Percentiles rank a stretch among this genome's conserved stretches.
phyloP scores from a whole-genome alignment of 2,329 filamentous ascomycete genomes.

The Fusarium siculi region DNA sequence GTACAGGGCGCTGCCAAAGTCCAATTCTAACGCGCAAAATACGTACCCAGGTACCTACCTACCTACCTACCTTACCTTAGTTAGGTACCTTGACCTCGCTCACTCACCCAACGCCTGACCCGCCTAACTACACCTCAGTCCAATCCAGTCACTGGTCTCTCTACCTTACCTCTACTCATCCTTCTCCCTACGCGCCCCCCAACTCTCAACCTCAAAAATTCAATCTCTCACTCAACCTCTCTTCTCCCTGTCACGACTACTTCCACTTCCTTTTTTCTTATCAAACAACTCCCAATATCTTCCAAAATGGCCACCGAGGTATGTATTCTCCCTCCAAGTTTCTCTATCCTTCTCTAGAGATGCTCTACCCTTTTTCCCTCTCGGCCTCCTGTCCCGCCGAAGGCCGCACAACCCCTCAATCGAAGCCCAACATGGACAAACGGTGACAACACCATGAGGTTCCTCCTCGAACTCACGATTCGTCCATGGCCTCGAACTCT shows the following conservation, averaged over 20 bases:
- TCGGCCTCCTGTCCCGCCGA: constrained; percentile 34
- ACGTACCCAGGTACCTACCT: neutral
- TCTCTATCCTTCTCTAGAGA: constrained; percentile 3
- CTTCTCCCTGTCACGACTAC: constrained; percentile 31
- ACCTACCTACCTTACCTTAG: too few relatives aligned
- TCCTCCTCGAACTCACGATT: constrained; percentile 5
- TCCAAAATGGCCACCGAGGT: constrained; percentile 51
- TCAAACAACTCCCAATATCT: constrained; percentile 37
- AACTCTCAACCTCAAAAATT: constrained; percentile 45
- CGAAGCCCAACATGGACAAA: constrained; percentile 23
- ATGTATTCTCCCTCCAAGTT: constrained; percentile 30
- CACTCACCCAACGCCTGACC: constrained; percentile 1
- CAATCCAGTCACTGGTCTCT: constrained; percentile 27
- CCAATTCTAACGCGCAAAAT: constrained; percentile 8
- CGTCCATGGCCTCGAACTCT: constrained; percentile 1
- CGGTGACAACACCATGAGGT: constrained; percentile 27
- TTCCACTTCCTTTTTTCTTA: constrained; percentile 34
- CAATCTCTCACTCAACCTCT: constrained; percentile 39
- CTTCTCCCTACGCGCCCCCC: constrained; percentile 42
- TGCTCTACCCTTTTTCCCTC: constrained; percentile 35
- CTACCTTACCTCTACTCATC: constrained; percentile 33
- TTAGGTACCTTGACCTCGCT: neutral
- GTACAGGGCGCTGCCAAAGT: constrained; percentile 1
- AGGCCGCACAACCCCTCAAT: constrained; percentile 46
- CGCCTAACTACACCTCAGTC: constrained; percentile 5